These are phyloP conservation scores for Mycena rosella DNA, from an alignment of 768 basidiomycete species.

Conservation along the genomic window DNA sequence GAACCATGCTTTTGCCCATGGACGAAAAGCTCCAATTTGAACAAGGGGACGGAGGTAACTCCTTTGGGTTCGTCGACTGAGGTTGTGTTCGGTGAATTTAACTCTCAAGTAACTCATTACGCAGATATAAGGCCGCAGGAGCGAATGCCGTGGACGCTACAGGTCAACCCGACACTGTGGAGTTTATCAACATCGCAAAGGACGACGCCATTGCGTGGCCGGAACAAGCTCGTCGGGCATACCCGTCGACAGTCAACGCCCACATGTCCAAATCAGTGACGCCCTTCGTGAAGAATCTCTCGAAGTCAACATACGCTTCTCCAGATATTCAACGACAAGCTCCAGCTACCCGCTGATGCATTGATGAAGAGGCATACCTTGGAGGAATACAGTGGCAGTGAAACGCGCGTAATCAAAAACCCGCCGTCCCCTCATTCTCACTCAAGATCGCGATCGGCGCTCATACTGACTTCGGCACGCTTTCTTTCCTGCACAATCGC, in stretches of 20 bases:
- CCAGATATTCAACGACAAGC: conserved; percentile 66
- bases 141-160: conserved; percentile 72
- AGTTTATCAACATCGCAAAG: conserved; percentile 77
- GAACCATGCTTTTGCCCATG: conserved; percentile 66
- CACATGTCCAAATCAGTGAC: conserved; percentile 63
- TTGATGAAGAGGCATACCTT: conserved; percentile 57
- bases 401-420: conserved; percentile 66
- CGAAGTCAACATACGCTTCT: conserved; percentile 67
- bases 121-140: conserved; percentile 72
- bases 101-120: conserved; percentile 34
- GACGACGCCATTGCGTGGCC: conserved; percentile 79
- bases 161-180: conserved; percentile 67
- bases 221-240: conserved; percentile 61
- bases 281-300: conserved; percentile 70
- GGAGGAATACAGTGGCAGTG: conserved; percentile 67
- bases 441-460: conserved; percentile 56
- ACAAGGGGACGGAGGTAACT: conserved; percentile 63
- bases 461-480: conserved; percentile 81
- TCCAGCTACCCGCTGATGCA: conserved; percentile 65
- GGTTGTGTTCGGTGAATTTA: neutral
- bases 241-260: conserved; percentile 65
- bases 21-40: conserved; percentile 72
- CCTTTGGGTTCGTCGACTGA: conserved; percentile 49
- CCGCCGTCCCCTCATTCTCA: conserved; percentile 49
- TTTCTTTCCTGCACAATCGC: conserved; percentile 79